Percentiles rank a stretch among this genome's conserved stretches.
These are phyloP conservation scores for Cordyceps javanica DNA, from an alignment of 2,329 filamentous ascomycete species.

Conservation along the genomic window DNA sequence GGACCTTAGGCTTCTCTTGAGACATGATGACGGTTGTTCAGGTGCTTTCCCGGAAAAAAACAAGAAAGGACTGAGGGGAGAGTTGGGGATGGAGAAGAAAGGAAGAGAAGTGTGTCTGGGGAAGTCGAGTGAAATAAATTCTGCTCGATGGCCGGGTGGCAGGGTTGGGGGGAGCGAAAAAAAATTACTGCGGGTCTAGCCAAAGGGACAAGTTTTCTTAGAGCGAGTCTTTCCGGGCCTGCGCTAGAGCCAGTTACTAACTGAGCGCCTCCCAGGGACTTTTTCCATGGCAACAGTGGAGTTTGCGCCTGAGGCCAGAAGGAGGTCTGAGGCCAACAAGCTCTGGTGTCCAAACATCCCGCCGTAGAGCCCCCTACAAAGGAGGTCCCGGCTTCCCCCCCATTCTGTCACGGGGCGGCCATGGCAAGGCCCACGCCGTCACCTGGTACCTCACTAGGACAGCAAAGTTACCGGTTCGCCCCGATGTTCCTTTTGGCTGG, in stretches of 20 bases:
- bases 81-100: constrained; percentile 41
- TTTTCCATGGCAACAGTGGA: constrained; percentile 16
- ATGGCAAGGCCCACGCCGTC: neutral
- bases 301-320: constrained; percentile 13
- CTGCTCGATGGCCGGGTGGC: constrained; percentile 37
- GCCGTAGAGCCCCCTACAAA: neutral
- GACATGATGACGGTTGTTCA: constrained; percentile 45
- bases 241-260: constrained; percentile 21
- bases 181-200: constrained; percentile 44
- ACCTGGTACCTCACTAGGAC: neutral
- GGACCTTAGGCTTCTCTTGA: constrained; percentile 48
- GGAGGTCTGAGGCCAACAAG: constrained; percentile 3
- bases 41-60: constrained; percentile 35
- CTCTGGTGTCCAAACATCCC: neutral
- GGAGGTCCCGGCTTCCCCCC: too few species aligned
- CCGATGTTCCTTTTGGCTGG: constrained; percentile 6
- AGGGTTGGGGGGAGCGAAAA: constrained; percentile 38
- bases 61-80: constrained; percentile 57
- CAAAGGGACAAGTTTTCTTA: constrained; percentile 40
- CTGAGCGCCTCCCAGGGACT: neutral
- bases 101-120: constrained; percentile 31
- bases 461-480: constrained; percentile 13
- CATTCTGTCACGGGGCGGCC: too few species aligned
- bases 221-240: constrained; percentile 48
- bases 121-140: constrained; percentile 38